phyloP scores from a whole-genome alignment of 352 stramenopile species.

The Blastocystis sp. region DNA sequence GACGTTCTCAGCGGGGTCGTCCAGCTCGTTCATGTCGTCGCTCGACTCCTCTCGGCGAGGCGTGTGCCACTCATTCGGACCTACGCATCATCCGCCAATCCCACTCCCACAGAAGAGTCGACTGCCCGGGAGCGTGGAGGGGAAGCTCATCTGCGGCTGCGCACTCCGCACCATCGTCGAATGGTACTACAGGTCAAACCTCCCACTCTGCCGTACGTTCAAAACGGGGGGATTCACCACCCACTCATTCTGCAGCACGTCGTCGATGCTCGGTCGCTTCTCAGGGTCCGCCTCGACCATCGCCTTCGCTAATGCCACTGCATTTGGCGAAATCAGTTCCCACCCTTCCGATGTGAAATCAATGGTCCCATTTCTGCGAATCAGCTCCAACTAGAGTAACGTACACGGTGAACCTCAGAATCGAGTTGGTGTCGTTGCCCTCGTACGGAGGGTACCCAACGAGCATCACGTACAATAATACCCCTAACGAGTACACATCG shows the following conservation, averaged over 20 bases:
- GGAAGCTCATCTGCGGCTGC: conserved; percentile 66
- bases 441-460: conserved; percentile 30
- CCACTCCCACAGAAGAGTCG: background rate
- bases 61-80: background rate
- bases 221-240: background rate
- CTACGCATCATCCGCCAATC: background rate
- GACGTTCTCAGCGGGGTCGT: background rate
- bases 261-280: conserved; percentile 15
- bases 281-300: conserved; percentile 49
- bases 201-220: no score
- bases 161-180: background rate
- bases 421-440: background rate
- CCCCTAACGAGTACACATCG: conserved; percentile 53
- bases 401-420: conserved; percentile 43
- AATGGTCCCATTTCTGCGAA: background rate
- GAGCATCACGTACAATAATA: conserved; percentile 58
- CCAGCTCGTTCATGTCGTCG: background rate
- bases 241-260: conserved; percentile 16
- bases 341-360: conserved; percentile 34
- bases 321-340: background rate
- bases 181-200: background rate
- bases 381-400: no score
- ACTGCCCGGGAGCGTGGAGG: conserved; percentile 47
- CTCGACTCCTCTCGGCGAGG: conserved; percentile 1
- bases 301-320: background rate